These are phyloP conservation scores for Cicer pinnatifidum DNA, from an alignment of 306 rosid species.

Conservation along the genomic window DNA sequence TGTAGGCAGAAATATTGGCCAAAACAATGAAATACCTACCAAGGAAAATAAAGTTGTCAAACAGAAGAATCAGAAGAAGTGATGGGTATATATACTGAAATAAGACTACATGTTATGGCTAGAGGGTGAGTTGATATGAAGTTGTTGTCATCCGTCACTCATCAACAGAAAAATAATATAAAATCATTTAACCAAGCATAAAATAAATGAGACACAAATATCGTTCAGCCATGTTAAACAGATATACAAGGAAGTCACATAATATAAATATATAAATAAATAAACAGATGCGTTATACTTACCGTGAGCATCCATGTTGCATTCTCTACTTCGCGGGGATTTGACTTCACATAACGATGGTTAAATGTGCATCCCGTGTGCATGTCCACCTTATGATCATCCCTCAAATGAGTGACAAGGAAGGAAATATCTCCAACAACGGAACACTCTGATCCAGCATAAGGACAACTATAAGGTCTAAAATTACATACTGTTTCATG, in stretches of 20 bases:
- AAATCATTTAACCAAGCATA: constrained; percentile 13
- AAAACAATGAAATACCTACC: constrained; percentile 94
- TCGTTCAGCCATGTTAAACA: constrained; percentile 11
- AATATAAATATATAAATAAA: not conserved
- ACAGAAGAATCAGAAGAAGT: constrained; percentile 35
- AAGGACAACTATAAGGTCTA: constrained; percentile 95
- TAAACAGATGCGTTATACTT: constrained; percentile 38
- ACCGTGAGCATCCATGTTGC: constrained; percentile 99
- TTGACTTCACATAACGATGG: constrained; percentile 97
- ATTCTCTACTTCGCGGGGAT: constrained; percentile 98
- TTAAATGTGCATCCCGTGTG: constrained; percentile 98
- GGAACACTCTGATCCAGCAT: constrained; percentile 98
- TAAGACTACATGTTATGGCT: constrained; percentile 13
- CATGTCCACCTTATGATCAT: constrained; percentile 99
- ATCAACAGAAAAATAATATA: constrained; percentile 12
- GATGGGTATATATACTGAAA: constrained; percentile 25
- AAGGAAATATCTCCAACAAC: constrained; percentile 89
- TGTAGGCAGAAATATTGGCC: constrained; percentile 98
- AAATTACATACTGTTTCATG: constrained; percentile 92
- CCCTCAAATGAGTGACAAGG: constrained; percentile 94
- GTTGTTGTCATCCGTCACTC: constrained; percentile 4
- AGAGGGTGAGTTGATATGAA: constrained; percentile 28
- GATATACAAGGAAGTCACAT: not conserved
- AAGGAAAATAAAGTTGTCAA: constrained; percentile 38
- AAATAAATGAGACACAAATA: not conserved